Base-by-base conservation (phyloP, 2,329 filamentous ascomycete species). In the Lecanicillium sp. region DNA sequence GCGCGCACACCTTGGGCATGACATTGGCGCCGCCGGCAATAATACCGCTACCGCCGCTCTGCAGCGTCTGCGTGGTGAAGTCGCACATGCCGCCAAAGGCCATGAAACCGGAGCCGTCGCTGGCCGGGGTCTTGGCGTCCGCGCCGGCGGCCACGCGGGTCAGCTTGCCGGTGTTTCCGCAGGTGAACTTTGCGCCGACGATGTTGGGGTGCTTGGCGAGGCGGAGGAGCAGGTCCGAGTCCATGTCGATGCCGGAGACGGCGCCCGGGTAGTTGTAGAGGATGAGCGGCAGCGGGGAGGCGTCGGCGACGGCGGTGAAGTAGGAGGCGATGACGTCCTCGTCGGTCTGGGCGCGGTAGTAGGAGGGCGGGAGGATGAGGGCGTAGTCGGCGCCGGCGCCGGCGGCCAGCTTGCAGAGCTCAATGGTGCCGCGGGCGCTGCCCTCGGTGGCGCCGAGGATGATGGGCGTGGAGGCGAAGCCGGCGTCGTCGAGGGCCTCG, bases 241-340 rank as follows among this genome's bases (percentile, higher is more conserved):
- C 87, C 79, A 95, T 85, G 66, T 95, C 89, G 60, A 94, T 86
- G 43, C 89, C 89, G 5, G 87, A 78, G 5, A 93, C 89, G 42
- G 87, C 89, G 44, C 87, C 88, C 1, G 89, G 89, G 71, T 93
- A 95, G 73, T 94, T 95, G 78, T 95, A 95, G 40, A 95, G 72
- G 54, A 94, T 78, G 47, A 95, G 65, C n/a, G 87, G 87, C 8
- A 93, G 69, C 5, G 87, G 84, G 43, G 83, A 87, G 32, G 66
- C 74, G 64, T 91, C 85, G 40, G 89, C 89, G 5, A 95, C 86
- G 48, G 77, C 75, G 48, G 73, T 78, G 70, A 84, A 90, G 71
- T 86, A 90, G 57, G 84, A 78, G 60, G 83, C 77, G 50, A 94
- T 74, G 51, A 86, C 77, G 43, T 81, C 76, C 57, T 90, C 85